Evolutionary conservation across 2,329 filamentous ascomycete genomes (phyloP).

Genomic region (Colletotrichum ledebouriae): DNA sequence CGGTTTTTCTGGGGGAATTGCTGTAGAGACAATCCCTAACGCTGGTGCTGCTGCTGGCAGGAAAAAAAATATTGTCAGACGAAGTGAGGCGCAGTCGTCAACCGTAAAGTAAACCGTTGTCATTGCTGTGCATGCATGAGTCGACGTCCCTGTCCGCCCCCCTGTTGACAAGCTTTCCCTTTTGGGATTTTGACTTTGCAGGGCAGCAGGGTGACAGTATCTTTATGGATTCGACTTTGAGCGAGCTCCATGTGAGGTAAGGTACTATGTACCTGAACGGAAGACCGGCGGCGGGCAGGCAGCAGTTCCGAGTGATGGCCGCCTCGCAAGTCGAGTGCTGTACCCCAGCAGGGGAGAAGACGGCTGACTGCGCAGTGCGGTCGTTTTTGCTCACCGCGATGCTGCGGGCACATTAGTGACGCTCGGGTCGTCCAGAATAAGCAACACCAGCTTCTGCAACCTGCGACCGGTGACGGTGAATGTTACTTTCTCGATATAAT

Average conservation of each 20-base stretch:
- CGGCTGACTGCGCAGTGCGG: constrained; percentile 27
- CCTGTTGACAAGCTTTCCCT: constrained; percentile 36
- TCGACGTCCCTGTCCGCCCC: constrained; percentile 37
- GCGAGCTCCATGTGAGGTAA: no score
- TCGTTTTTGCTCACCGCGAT: constrained; percentile 33
- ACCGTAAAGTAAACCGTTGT: constrained; percentile 39
- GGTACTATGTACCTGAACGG: no score
- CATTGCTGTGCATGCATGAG: constrained; percentile 40
- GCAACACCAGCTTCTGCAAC: constrained; percentile 14
- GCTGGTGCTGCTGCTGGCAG: background rate
- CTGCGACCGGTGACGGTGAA: constrained; percentile 2
- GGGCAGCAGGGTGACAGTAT: background rate
- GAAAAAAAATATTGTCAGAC: constrained; percentile 34
- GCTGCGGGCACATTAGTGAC: constrained; percentile 14
- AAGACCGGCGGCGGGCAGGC: no score
- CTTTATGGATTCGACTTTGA: no score
- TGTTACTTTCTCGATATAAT: constrained; percentile 15
- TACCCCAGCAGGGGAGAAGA: constrained; percentile 7
- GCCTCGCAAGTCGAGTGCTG: background rate
- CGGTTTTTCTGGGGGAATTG: constrained; percentile 36
- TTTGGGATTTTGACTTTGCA: constrained; percentile 42
- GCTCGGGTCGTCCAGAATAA: constrained; percentile 22
- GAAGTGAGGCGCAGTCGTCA: constrained; percentile 38
- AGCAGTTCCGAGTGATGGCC: background rate
- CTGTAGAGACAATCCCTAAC: constrained; percentile 19